phyloP scores from a whole-genome alignment of 495 filamentous ascomycete species.

The Hypoxylon rickii region DNA sequence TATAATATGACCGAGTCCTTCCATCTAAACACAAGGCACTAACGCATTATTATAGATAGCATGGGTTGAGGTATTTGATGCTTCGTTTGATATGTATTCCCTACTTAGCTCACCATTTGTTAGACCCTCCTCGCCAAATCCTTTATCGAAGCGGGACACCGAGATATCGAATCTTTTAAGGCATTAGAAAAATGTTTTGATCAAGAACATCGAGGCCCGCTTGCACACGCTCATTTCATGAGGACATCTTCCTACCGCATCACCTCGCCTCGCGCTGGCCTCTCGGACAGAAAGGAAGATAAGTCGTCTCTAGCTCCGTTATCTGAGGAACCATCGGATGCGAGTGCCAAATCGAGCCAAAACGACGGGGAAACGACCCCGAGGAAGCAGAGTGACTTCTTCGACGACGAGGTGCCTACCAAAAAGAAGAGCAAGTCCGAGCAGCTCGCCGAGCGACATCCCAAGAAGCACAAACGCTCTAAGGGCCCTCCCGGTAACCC shows the following conservation, averaged over 20 bases:
- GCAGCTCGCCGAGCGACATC: conserved; percentile 39
- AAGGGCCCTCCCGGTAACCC: conserved; percentile 39
- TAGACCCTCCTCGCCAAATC: conserved; percentile 67
- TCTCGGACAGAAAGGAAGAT: conserved; percentile 47
- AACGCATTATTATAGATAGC: conserved; percentile 35
- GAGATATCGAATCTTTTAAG: conserved; percentile 70
- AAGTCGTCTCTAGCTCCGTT: conserved; percentile 27
- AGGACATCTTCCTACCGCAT: conserved; percentile 65
- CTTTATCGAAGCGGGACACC: conserved; percentile 68
- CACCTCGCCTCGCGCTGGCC: conserved; percentile 47
- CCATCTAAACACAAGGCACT: conserved; percentile 11
- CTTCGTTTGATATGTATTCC: conserved; percentile 34
- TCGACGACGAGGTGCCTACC: conserved; percentile 39
- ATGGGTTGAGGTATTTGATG: conserved; percentile 42
- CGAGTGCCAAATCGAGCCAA: conserved; percentile 26
- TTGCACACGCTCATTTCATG: conserved; percentile 70
- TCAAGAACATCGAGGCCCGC: conserved; percentile 65
- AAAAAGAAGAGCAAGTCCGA: conserved; percentile 47
- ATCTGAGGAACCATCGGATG: conserved; percentile 34
- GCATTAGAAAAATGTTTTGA: conserved; percentile 66
- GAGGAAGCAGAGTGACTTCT: conserved; percentile 21
- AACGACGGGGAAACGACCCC: conserved; percentile 11
- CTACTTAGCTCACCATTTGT: conserved; percentile 54
- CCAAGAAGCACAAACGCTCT: conserved; percentile 33
- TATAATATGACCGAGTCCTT: conserved; percentile 21